Base-by-base conservation (phyloP, 495 filamentous ascomycete species). In the Aspergillus cristatus region DNA sequence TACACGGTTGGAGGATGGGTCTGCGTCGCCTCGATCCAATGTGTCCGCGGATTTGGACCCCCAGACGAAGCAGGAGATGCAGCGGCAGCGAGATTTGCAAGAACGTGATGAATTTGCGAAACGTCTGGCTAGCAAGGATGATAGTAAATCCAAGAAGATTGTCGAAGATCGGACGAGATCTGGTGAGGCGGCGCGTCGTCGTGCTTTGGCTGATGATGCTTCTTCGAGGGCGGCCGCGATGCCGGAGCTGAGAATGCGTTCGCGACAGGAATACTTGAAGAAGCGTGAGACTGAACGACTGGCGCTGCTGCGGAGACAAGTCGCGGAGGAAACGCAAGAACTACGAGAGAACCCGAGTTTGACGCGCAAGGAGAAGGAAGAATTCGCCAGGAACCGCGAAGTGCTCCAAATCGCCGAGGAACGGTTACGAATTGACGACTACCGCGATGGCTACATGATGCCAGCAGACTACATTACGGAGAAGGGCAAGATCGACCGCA, bases 381-480 rank as follows among this genome's bases (percentile, higher is more conserved):
- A 96, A 45, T 97, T 97, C 54, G 81, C 82, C 1, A 81, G 86
- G 39, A 97, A 97, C 50, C 72, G 85, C 28, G 84, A 97, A 58
- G 74, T 91, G 15, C 70, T 97, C 14, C 72, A 81, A 14, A 73
- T 97, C 28, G 90, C 93, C 0, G 88, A 95, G 63, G 87, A 94
- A 58, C 72, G 91, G 28, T 62, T 89, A 18, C 73, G 76, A 17
- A 91, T 97, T 42, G 90, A 96, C 55, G 90, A 97, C 47, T 76
- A 94, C 50, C 76, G 82, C 13, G 89, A 95, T 68, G 91, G 91
- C 4, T 97, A 96, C 57, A 81, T 82, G 58, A 78, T 98, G 62
- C 90, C 91, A 0, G 88, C 94, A 38, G 87, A 95, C 52, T 94
- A 94, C 47, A 93, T 90, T 41, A 91, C 84, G 1, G 90, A 93